Base-by-base conservation (phyloP, 768 basidiomycete genomes). In the Lactarius evosmus region DNA sequence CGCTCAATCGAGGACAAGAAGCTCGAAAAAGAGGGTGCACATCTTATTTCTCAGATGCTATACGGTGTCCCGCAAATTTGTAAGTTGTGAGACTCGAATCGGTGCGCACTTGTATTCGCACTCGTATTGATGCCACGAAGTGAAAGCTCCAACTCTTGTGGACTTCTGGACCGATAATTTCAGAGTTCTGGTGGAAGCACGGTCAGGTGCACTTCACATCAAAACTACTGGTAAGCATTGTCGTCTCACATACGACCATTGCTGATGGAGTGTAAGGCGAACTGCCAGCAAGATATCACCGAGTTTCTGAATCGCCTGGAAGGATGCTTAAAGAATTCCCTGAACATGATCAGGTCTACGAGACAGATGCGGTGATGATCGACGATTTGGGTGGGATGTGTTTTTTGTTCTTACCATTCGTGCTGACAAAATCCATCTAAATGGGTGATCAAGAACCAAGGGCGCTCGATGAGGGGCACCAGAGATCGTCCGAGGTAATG, bases 101-200 rank as follows among this genome's bases (percentile, higher is more conserved):
- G 16, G 49, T 1, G 17, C 32, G 60, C 41, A 44, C 56, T 19
- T 46, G 19, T 49, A 49, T 33, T 61, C 33, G 60, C 41, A 50
- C 56, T n/a, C 41, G 19, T 50, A 50, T 34, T 61, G 33, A 65
- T 46, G 25, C 34, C 51, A 22, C 61, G 62, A 62, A 91, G 91
- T 92, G 58, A 78, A 83, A 65, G 87, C 87, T 0, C 82, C 82
- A 55, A 80, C 79, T n/a, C 73, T 93, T 49, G 78, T 83, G 0
- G 82, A 87, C 61, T 91, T 93, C 69, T 93, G 91, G 91, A 76
- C 83, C 62, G 80, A 84, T 60, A 87, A 82, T 69, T 85, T 89
- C 74, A 88, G 82, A 69, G 77, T 86, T 1, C 88, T 88, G 69
- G 81, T 91, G 3, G 83, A 88, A 70, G 81, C 87, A 27, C 82